These are phyloP conservation scores for Leptodontidium sp. DNA, from an alignment of 2,329 filamentous ascomycete genomes.

Conservation along the genomic window DNA sequence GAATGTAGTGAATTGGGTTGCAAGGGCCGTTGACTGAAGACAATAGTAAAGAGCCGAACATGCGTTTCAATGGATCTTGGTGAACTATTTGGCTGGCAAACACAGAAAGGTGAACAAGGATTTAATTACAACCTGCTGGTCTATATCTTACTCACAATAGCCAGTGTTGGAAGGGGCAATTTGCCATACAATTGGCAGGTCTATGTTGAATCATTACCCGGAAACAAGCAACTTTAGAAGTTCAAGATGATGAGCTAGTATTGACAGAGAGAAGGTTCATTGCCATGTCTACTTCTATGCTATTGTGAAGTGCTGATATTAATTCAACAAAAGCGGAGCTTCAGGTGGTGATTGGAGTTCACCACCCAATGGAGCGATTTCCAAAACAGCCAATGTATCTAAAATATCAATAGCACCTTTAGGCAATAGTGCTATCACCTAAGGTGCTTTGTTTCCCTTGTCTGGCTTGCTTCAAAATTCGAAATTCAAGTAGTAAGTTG, in stretches of 20 bases:
- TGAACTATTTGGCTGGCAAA: neutral
- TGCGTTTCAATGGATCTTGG: neutral
- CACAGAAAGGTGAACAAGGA: neutral
- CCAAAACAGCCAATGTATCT: too few species aligned
- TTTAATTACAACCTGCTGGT: neutral
- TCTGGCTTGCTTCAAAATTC: too few species aligned
- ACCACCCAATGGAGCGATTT: neutral
- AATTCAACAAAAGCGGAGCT: neutral
- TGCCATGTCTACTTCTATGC: neutral
- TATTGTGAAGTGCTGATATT: neutral
- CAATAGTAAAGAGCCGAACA: neutral
- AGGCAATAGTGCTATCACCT: neutral
- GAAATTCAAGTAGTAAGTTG: too few species aligned
- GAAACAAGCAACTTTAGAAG: neutral
- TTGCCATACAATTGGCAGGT: neutral
- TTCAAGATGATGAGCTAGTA: neutral
- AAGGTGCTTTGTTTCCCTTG: neutral
- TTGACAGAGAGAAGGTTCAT: neutral
- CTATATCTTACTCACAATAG: neutral
- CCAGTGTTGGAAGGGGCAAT: neutral
- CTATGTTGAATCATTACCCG: neutral
- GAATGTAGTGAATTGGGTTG: slow-evolving; percentile 1
- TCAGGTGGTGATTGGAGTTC: neutral
- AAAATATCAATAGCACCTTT: neutral
- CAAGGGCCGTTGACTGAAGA: neutral